Evolutionary conservation across 2,329 filamentous ascomycete genomes (phyloP).

Genomic region (Sordariomycetes sp.): DNA sequence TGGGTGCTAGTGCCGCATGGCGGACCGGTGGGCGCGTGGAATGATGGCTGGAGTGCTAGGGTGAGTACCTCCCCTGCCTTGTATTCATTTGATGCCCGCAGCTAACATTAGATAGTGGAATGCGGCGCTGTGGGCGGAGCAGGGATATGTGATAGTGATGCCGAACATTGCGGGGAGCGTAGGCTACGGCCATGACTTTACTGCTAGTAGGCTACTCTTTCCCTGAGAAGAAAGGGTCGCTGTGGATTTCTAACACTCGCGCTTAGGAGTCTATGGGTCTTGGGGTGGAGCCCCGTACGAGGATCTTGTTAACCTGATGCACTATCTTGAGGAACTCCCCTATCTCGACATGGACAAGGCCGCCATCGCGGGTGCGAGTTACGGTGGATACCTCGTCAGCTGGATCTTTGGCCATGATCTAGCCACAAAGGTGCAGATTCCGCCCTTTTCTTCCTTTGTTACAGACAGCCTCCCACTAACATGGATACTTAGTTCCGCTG

Average conservation of each 20-base stretch:
- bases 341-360: slow-evolving; percentile 40
- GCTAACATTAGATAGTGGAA: slow-evolving; percentile 28
- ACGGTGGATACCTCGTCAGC: slow-evolving; percentile 48
- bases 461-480: background rate
- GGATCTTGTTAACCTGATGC: slow-evolving; percentile 39
- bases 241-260: slow-evolving; percentile 9
- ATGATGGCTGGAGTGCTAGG: slow-evolving; percentile 35
- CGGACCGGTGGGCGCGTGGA: slow-evolving; percentile 30
- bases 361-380: slow-evolving; percentile 37
- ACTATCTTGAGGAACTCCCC: slow-evolving; percentile 33
- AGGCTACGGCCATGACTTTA: slow-evolving; percentile 34
- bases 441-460: background rate
- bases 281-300: slow-evolving; percentile 22
- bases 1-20: slow-evolving; percentile 23
- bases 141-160: slow-evolving; percentile 45
- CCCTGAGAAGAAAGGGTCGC: background rate
- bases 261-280: slow-evolving; percentile 30
- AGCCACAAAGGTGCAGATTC: slow-evolving; percentile 23
- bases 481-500: slow-evolving; percentile 8
- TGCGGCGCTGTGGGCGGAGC: slow-evolving; percentile 40
- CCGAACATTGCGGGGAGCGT: slow-evolving; percentile 46
- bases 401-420: slow-evolving; percentile 42
- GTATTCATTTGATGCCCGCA: background rate
- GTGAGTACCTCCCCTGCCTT: slow-evolving; percentile 12
- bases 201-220: slow-evolving; percentile 12